phyloP scores from a whole-genome alignment of 805 yeast genomes.

The Tetrapisispora nanseiensis region DNA sequence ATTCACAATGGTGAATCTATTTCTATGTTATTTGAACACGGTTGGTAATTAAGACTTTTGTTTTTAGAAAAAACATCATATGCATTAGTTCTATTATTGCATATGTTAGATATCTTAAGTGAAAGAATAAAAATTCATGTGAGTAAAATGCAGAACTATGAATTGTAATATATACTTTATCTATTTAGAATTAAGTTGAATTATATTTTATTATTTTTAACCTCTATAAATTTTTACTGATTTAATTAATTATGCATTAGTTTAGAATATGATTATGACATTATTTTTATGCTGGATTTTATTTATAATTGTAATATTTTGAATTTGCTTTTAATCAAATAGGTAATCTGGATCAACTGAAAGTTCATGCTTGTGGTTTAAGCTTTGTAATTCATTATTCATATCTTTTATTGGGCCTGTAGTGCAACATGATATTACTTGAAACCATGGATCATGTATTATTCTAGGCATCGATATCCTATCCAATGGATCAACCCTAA shows the following conservation, averaged over 20 bases:
- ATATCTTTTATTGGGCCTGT: conserved; percentile 14
- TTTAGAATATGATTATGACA: background rate
- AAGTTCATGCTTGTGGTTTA: conserved; percentile 53
- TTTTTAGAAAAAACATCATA: no score
- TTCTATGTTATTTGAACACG: conserved; percentile 85
- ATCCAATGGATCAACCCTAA: conserved; percentile 45
- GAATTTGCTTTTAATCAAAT: no score
- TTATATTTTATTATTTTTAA: background rate
- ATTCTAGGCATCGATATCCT: conserved; percentile 55
- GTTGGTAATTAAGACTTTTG: no score
- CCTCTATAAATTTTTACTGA: background rate
- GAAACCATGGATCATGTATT: conserved; percentile 46
- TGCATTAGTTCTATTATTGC: no score
- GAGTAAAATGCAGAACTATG: no score
- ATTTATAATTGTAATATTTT: no score
- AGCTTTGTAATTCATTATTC: background rate
- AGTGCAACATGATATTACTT: conserved; percentile 46
- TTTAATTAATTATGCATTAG: background rate
- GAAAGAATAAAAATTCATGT: no score
- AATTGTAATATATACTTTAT: background rate
- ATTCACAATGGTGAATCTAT: conserved; percentile 96
- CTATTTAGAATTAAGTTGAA: background rate
- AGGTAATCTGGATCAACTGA: background rate
- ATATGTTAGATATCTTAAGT: background rate
- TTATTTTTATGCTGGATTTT: background rate